Base-by-base conservation (phyloP, 192 early-diverging fungal genomes). In the Geranomyces michiganensis region DNA sequence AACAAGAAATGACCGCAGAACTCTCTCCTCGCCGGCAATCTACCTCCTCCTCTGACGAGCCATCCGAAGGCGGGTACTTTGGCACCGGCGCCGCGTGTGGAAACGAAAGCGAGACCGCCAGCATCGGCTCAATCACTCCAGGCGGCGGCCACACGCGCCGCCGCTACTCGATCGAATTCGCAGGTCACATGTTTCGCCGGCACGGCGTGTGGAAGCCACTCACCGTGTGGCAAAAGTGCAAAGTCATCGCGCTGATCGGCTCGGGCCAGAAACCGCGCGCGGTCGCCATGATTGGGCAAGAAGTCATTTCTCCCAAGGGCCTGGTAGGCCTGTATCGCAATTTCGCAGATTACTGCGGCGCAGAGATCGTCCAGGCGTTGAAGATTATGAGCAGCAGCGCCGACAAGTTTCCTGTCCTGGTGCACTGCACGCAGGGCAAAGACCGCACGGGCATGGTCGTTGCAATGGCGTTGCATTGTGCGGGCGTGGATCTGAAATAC, bases 401-500 rank as follows among this genome's bases (percentile, higher is more conserved):
- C 21, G 30, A 59, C 7, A 58, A 70, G 21, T 81, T 73, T 61
- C 83, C 83, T 1, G 74, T 85, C 0, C 68, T 82, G 1, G 75
- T 85, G 32, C 80, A 85, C 62, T 85, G 83, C 59, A 76, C 78
- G 14, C 80, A 77, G 29, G 83, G 83, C 1, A 85, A 85, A 68
- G 83, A 85, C 46, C 74, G 83, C 8, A 85, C 83, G 27, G 83
- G 83, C 19, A 24, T 85, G 17, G 63, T 73, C 8, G 53, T 78
- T 32, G 75, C 75, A 9, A 29, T 80, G 60, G 60, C 72, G 8
- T 56, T 67, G 33, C 27, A 29, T 2, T 68, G 67, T 19, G 61
- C 55, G 21, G 69, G 69, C 26, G 62, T 77, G 24, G 12, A 58
- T 29, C 22, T 32, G 29, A 53, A 62, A 0, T 41, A 59, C 5